These are phyloP conservation scores for Rosa hybrid DNA, from an alignment of 331 rosid genomes.

Conservation along the genomic window DNA sequence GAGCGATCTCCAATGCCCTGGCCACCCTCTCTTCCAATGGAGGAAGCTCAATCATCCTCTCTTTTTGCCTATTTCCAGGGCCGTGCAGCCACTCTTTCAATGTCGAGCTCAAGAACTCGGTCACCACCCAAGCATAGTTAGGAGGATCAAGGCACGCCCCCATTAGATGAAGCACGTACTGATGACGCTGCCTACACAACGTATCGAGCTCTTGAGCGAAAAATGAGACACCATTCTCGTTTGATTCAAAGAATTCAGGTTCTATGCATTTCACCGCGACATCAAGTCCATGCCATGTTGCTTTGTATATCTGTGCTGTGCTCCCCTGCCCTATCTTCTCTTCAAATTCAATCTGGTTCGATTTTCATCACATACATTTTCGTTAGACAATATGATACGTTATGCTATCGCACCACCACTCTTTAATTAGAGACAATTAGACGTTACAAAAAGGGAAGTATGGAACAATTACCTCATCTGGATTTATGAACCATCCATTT, in stretches of 20 bases:
- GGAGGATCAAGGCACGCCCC: constrained; percentile 87
- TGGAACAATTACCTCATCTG: constrained; percentile 48
- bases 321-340: constrained; percentile 76
- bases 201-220: constrained; percentile 74
- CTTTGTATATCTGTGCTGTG: constrained; percentile 61
- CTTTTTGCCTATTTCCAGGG: constrained; percentile 42
- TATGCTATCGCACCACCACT: background rate
- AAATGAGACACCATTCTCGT: constrained; percentile 48
- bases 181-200: constrained; percentile 61
- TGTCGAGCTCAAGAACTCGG: constrained; percentile 49
- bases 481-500: constrained; percentile 72
- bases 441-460: background rate
- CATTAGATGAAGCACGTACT: constrained; percentile 61
- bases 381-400: background rate
- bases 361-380: background rate
- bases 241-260: constrained; percentile 51
- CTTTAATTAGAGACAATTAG: background rate
- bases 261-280: constrained; percentile 81
- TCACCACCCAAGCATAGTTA: constrained; percentile 69
- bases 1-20: constrained; percentile 63
- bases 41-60: constrained; percentile 49
- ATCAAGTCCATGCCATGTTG: constrained; percentile 70
- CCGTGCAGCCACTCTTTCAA: constrained; percentile 83
- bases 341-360: constrained; percentile 50
- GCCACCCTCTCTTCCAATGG: constrained; percentile 48